These are phyloP conservation scores for Nemania sp. DNA, from an alignment of 2,329 filamentous ascomycete genomes.

Conservation along the genomic window DNA sequence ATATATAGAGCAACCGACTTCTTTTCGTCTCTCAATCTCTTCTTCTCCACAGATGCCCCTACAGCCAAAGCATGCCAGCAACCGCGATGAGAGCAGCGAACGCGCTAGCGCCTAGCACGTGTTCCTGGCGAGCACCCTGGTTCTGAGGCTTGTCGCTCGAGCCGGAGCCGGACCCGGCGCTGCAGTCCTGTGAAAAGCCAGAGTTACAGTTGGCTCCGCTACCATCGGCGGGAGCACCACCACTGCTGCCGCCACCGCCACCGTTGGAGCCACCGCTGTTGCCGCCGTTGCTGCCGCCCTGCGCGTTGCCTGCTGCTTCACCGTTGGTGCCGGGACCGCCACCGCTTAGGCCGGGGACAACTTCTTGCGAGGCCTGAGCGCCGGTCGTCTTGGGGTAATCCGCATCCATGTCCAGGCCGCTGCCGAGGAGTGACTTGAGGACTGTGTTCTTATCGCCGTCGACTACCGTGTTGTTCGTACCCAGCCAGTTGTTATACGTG, in stretches of 20 bases:
- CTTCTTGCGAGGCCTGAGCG: constrained; percentile 28
- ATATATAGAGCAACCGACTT: constrained; percentile 8
- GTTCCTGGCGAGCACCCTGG: constrained; percentile 34
- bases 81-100: constrained; percentile 40
- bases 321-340: constrained; percentile 40
- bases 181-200: constrained; percentile 38
- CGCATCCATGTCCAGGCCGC: constrained; percentile 71
- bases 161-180: background rate
- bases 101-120: constrained; percentile 36
- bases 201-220: constrained; percentile 28
- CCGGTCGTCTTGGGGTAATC: constrained; percentile 41
- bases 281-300: constrained; percentile 7
- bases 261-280: constrained; percentile 9
- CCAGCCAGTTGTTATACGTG: constrained; percentile 67
- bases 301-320: constrained; percentile 32
- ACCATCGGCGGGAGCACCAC: background rate
- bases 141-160: constrained; percentile 24
- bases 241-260: constrained; percentile 15
- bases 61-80: constrained; percentile 38
- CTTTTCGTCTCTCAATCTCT: background rate
- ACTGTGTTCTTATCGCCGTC: constrained; percentile 76
- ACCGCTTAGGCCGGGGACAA: constrained; percentile 39
- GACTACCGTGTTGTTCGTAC: constrained; percentile 75
- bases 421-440: constrained; percentile 78
- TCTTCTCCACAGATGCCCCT: constrained; percentile 1